Conservation (phyloP, 441 rosid genomes). For the Gossypium aridum region DNA sequence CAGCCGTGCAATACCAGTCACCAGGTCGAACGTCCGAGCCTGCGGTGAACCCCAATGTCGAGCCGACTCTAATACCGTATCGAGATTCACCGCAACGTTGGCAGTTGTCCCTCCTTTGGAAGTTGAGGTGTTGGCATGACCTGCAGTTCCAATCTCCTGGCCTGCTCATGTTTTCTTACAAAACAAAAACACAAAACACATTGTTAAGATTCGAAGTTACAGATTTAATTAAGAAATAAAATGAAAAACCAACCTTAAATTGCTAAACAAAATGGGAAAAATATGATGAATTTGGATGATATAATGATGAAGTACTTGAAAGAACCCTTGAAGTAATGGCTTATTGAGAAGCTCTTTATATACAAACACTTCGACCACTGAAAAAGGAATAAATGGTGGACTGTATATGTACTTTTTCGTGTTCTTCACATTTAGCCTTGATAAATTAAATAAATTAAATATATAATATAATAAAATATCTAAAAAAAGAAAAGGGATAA, state of each 20-base stretch:
- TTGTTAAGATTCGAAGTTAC: background rate
- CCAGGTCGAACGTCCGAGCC: slow-evolving; percentile 78
- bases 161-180: slow-evolving; percentile 40
- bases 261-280: background rate
- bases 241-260: background rate
- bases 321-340: slow-evolving; percentile 23
- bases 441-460: slow-evolving; percentile 55
- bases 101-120: slow-evolving; percentile 47
- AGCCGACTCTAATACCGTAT: slow-evolving; percentile 39
- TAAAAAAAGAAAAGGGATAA: slow-evolving; percentile 32
- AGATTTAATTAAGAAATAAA: background rate
- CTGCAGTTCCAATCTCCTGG: slow-evolving; percentile 7
- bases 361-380: slow-evolving; percentile 27
- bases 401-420: slow-evolving; percentile 39
- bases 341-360: slow-evolving; percentile 34
- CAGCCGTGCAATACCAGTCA: slow-evolving; percentile 68
- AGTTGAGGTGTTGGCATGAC: slow-evolving; percentile 2
- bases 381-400: slow-evolving; percentile 37
- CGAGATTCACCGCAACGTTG: slow-evolving; percentile 63
- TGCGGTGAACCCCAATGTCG: slow-evolving; percentile 39
- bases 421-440: slow-evolving; percentile 43
- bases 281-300: background rate
- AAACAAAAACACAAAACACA: background rate
- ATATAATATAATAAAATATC: slow-evolving; percentile 12
- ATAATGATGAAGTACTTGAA: background rate